phyloP scores from a whole-genome alignment of 495 filamentous ascomycete species.

The Rhizodiscina lignyota region DNA sequence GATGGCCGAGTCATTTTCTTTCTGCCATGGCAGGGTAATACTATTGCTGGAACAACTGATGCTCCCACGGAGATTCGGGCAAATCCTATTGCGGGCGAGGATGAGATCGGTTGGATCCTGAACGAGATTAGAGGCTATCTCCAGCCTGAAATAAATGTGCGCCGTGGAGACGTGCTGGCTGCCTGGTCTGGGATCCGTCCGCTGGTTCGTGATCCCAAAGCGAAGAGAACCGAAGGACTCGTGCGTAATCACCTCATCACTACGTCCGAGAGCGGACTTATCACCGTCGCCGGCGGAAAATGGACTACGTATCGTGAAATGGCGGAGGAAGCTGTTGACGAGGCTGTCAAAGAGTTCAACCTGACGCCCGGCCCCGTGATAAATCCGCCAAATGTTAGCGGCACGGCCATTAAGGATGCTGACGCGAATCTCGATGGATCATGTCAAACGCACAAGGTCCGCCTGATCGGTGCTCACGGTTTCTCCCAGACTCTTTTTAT shows the following conservation, averaged over 20 bases:
- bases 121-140: conserved; percentile 81
- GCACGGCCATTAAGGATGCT: conserved; percentile 59
- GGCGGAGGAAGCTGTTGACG: conserved; percentile 93
- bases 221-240: conserved; percentile 82
- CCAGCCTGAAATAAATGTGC: conserved; percentile 82
- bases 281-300: conserved; percentile 94
- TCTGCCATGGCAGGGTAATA: conserved; percentile 98
- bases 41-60: conserved; percentile 94
- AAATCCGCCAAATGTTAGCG: conserved; percentile 56
- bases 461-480: conserved; percentile 84
- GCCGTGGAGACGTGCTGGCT: conserved; percentile 84
- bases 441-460: conserved; percentile 85
- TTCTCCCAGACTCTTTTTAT: conserved; percentile 94
- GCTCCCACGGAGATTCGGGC: conserved; percentile 61
- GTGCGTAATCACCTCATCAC: conserved; percentile 92
- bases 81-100: conserved; percentile 80
- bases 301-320: conserved; percentile 99
- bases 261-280: conserved; percentile 65
- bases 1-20: conserved; percentile 98
- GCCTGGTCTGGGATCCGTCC: conserved; percentile 94
- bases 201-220: conserved; percentile 85
- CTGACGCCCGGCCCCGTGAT: conserved; percentile 43
- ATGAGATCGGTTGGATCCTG: conserved; percentile 94
- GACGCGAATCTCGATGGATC: conserved; percentile 61
- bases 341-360: conserved; percentile 61